A percentile compares a stretch with the other conserved stretches of the same genome.
Conservation (phyloP, 257 asterid species). For the Nicotiana tomentosiformis region DNA sequence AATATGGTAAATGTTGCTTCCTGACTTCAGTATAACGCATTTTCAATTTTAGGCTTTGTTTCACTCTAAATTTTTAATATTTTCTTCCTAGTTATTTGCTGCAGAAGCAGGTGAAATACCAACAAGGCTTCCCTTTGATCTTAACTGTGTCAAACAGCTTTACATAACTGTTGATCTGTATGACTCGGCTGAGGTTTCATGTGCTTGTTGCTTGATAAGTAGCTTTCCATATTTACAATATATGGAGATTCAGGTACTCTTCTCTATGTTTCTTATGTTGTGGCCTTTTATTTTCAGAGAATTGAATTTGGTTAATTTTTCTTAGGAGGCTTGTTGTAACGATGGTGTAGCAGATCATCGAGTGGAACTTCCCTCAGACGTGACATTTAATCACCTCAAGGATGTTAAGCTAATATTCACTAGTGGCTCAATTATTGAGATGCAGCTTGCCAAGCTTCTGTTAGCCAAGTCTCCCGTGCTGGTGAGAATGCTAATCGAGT, state of each 20-base stretch:
- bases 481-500: too few relatives aligned
- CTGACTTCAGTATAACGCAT: background rate
- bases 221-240: background rate
- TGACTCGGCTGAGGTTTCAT: background rate
- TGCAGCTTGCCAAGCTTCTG: slow-evolving; percentile 7
- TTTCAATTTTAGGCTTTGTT: background rate
- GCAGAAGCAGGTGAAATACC: background rate
- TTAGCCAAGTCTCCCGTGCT: background rate
- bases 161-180: background rate
- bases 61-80: background rate
- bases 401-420: slow-evolving; percentile 1
- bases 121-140: background rate
- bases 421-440: slow-evolving; percentile 10
- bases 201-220: background rate
- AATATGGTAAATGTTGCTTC: slow-evolving; percentile 6
- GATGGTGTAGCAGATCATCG: background rate
- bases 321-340: background rate
- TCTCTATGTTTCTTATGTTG: background rate
- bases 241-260: background rate
- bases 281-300: background rate
- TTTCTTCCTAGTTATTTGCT: background rate
- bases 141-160: background rate
- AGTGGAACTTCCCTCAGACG: background rate
- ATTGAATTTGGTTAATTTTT: background rate
- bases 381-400: background rate